Percentiles rank a stretch among this genome's conserved stretches.
Evolutionary conservation across 129 eudicot species (phyloP).

Genomic region (Scalesia atractyloides): DNA sequence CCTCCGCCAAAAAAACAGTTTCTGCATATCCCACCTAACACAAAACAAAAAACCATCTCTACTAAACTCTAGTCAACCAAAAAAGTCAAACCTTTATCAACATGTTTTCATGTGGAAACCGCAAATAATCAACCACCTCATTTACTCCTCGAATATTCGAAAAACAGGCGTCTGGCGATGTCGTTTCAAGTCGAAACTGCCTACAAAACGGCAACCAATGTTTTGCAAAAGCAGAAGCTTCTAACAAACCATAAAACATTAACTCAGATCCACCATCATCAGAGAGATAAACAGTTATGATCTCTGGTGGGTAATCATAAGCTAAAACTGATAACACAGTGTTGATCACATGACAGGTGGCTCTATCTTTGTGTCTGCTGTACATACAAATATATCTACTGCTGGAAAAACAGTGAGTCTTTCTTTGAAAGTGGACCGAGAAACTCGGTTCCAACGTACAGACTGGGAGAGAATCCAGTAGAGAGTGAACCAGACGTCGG

Average conservation of each 20-base stretch:
- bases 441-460: constrained; percentile 26
- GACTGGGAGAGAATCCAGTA: constrained; percentile 32
- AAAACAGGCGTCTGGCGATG: constrained; percentile 11
- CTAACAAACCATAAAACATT: constrained; percentile 46
- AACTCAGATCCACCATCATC: constrained; percentile 49
- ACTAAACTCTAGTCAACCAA: neutral
- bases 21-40: neutral
- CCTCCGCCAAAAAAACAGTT: no score
- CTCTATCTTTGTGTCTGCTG: constrained; percentile 72
- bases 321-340: constrained; percentile 67
- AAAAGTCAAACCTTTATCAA: constrained; percentile 6
- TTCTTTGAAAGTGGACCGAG: constrained; percentile 10
- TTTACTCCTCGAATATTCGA: neutral
- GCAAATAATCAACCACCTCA: neutral
- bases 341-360: constrained; percentile 64
- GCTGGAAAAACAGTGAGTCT: constrained; percentile 31
- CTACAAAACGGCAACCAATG: constrained; percentile 56
- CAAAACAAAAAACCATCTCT: neutral
- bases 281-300: constrained; percentile 51
- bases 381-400: constrained; percentile 67
- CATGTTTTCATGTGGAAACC: constrained; percentile 14
- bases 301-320: constrained; percentile 55
- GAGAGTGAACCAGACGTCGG: constrained; percentile 17
- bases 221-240: constrained; percentile 54
- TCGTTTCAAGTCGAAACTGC: neutral